A percentile compares a stretch with the other conserved stretches of the same genome.
These are phyloP conservation scores for Eimeria sp. DNA, from an alignment of 169 alveolate genomes.

Conservation along the genomic window DNA sequence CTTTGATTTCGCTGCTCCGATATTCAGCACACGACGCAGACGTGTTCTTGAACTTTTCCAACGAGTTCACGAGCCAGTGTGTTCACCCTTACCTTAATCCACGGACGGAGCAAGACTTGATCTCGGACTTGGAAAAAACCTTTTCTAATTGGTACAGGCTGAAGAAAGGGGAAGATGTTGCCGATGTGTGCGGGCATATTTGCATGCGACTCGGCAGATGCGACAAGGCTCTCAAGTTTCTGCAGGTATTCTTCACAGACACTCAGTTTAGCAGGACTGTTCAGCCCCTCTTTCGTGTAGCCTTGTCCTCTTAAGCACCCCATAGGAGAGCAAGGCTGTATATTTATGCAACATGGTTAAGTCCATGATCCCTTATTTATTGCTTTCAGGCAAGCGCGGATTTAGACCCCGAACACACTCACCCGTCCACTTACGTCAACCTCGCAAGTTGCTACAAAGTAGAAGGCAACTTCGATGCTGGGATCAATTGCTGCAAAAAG, in stretches of 20 bases:
- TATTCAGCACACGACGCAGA: conserved; percentile 89
- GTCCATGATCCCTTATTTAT: not conserved
- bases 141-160: conserved; percentile 87
- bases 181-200: conserved; percentile 89
- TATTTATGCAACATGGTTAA: not conserved
- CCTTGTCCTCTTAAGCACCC: not conserved
- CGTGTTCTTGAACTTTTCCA: conserved; percentile 85
- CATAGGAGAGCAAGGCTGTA: not conserved
- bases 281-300: not conserved
- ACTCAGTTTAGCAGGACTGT: not conserved
- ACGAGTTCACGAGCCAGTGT: conserved; percentile 84
- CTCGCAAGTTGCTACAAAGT: conserved; percentile 80
- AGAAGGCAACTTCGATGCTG: conserved; percentile 70
- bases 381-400: conserved; percentile 76
- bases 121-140: conserved; percentile 85
- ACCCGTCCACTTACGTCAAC: conserved; percentile 76
- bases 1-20: conserved; percentile 85
- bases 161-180: conserved; percentile 88
- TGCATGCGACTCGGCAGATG: conserved; percentile 89
- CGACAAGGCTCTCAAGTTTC: conserved; percentile 85
- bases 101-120: conserved; percentile 88
- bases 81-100: conserved; percentile 86
- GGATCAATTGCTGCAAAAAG: conserved; percentile 59
- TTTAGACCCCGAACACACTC: conserved; percentile 35
- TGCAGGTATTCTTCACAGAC: conserved; percentile 83